Percentiles rank a stretch among this genome's conserved stretches.
Conservation (phyloP, 768 basidiomycete genomes). For the Pleurotus tuoliensis region DNA sequence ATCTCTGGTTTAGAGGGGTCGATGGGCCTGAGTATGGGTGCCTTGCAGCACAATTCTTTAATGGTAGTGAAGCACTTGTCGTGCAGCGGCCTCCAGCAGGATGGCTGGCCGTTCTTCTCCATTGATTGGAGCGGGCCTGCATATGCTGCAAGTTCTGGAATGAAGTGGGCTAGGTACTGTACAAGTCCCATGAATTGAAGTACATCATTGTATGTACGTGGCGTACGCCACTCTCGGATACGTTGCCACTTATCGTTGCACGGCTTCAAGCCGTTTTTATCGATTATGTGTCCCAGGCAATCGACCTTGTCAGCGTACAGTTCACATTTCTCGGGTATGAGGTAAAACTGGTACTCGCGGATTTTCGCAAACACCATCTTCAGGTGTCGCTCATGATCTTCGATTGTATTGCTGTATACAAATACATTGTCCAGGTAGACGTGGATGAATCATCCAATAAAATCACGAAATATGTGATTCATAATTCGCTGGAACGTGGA, state of each 20-base stretch:
- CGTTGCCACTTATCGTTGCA: constrained; percentile 25
- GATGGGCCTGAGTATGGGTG: too few relatives aligned
- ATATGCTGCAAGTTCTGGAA: too few relatives aligned
- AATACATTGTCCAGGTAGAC: constrained; percentile 37
- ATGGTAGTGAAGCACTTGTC: too few relatives aligned
- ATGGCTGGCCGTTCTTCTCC: too few relatives aligned
- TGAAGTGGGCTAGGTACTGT: too few relatives aligned
- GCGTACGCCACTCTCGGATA: constrained; percentile 24
- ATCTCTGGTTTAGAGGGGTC: too few relatives aligned
- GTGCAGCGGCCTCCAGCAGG: too few relatives aligned
- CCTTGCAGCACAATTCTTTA: too few relatives aligned
- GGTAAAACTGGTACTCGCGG: background rate
- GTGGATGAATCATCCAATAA: constrained; percentile 35
- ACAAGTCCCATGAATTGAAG: constrained; percentile 9
- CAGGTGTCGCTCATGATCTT: background rate
- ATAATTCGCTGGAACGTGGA: constrained; percentile 43
- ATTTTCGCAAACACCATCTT: background rate
- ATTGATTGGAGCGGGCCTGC: too few relatives aligned
- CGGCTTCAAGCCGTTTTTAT: constrained; percentile 24
- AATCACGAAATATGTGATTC: constrained; percentile 32
- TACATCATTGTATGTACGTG: constrained; percentile 19
- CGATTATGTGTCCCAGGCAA: constrained; percentile 29
- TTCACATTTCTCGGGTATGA: constrained; percentile 23
- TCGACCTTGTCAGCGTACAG: constrained; percentile 20
- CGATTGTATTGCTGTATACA: too few relatives aligned